These are phyloP conservation scores for Aphanomyces euteiches DNA, from an alignment of 352 stramenopile genomes.

Conservation along the genomic window DNA sequence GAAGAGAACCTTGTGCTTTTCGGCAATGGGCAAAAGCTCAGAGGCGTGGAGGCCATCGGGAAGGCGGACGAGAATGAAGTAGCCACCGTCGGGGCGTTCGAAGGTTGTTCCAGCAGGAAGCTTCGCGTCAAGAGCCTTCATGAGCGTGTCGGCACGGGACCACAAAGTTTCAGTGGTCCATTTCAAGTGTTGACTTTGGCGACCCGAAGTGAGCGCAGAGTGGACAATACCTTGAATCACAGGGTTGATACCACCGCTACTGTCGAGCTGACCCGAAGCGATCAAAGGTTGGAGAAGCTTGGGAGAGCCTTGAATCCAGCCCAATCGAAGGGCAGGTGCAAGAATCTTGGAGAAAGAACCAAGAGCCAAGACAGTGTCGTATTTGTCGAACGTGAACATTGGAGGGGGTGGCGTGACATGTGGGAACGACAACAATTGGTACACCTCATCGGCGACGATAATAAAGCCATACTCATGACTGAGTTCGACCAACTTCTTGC, in stretches of 20 bases:
- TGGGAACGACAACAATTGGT: conserved; percentile 88
- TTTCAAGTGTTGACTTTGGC: conserved; percentile 70
- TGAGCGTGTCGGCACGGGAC: conserved; percentile 67
- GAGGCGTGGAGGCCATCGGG: conserved; percentile 46
- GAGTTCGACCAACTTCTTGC: conserved; percentile 73
- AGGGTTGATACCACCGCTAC: conserved; percentile 21
- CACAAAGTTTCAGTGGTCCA: conserved; percentile 69
- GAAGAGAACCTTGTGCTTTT: conserved; percentile 60
- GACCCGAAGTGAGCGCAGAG: conserved; percentile 10
- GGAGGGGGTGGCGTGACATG: conserved; percentile 41
- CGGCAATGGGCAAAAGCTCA: conserved; percentile 48
- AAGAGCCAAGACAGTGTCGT: conserved; percentile 72
- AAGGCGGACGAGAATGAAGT: conserved; percentile 81
- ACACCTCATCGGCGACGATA: conserved; percentile 91
- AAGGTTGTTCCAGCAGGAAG: conserved; percentile 38
- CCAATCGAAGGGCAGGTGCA: conserved; percentile 82
- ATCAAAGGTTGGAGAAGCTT: conserved; percentile 50
- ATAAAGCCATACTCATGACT: conserved; percentile 74
- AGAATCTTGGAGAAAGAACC: conserved; percentile 96
- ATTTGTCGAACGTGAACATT: conserved; percentile 63
- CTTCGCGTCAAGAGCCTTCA: conserved; percentile 59
- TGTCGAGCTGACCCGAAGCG: conserved; percentile 19
- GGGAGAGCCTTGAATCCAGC: conserved; percentile 66
- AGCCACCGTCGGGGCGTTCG: conserved; percentile 61
- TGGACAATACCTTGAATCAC: conserved; percentile 26